A percentile compares a stretch with the other conserved stretches of the same genome.
These are phyloP conservation scores for Podospora appendiculata DNA, from an alignment of 495 filamentous ascomycete species.

Conservation along the genomic window DNA sequence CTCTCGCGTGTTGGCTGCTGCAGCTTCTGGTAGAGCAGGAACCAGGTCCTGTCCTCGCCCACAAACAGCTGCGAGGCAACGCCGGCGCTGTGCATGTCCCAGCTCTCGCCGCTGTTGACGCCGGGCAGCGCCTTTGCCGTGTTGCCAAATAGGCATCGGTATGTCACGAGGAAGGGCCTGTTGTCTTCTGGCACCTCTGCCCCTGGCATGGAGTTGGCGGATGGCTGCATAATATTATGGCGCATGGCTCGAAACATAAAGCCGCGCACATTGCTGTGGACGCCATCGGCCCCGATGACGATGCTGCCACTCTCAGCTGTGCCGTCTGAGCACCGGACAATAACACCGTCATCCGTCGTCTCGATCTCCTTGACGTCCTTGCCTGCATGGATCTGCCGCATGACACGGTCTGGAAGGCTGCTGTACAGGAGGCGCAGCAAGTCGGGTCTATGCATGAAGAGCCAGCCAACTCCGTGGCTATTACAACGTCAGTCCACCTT, in stretches of 20 bases:
- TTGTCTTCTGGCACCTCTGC: conserved; percentile 5
- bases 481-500: background rate
- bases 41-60: conserved; percentile 21
- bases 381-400: conserved; percentile 18
- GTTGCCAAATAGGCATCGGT: conserved; percentile 32
- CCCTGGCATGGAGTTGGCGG: background rate
- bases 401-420: conserved; percentile 23
- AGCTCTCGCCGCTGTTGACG: background rate
- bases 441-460: conserved; percentile 20
- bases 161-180: conserved; percentile 15
- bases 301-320: conserved; percentile 33
- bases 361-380: conserved; percentile 25
- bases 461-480: background rate
- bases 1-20: conserved; percentile 17
- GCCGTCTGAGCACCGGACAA: conserved; percentile 34
- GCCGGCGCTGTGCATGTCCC: conserved; percentile 17
- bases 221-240: too few relatives aligned
- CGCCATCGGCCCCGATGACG: conserved; percentile 47
- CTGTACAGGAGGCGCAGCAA: conserved; percentile 28
- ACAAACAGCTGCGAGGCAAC: conserved; percentile 17
- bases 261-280: conserved; percentile 36
- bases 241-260: conserved; percentile 19
- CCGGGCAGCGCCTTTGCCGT: conserved; percentile 6
- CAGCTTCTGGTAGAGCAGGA: conserved; percentile 28
- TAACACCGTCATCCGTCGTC: conserved; percentile 10